phyloP scores from a whole-genome alignment of 371 early-diverging fungal species.

The Phascolomyces articulosus region DNA sequence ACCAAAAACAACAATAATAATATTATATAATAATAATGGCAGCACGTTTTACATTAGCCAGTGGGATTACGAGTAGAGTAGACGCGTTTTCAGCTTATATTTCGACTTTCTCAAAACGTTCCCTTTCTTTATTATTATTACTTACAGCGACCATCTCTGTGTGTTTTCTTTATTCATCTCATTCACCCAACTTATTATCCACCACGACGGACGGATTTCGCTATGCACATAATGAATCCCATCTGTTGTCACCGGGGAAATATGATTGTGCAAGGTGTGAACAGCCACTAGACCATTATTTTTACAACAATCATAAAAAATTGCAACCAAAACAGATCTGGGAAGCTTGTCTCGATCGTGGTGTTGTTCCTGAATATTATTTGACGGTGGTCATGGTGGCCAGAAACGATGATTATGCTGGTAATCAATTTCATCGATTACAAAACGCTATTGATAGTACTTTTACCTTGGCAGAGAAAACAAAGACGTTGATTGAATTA shows the following conservation, averaged over 20 bases:
- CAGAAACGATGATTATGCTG: constrained; percentile 26
- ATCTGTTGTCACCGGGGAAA: constrained; percentile 25
- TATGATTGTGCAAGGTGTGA: constrained; percentile 27
- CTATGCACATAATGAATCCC: constrained; percentile 20
- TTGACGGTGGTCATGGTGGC: constrained; percentile 29
- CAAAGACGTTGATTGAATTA: constrained; percentile 37
- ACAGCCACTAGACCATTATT: constrained; percentile 8
- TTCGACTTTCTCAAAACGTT: constrained; percentile 23
- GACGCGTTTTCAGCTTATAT: constrained; percentile 18
- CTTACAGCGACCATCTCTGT: constrained; percentile 21
- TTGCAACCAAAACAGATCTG: constrained; percentile 20
- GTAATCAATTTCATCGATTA: constrained; percentile 38
- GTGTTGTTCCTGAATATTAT: constrained; percentile 30
- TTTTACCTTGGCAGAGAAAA: constrained; percentile 39
- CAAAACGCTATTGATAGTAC: constrained; percentile 53
- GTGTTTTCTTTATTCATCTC: constrained; percentile 22
- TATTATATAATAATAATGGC: constrained; percentile 18
- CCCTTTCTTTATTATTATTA: constrained; percentile 15
- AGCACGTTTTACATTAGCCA: constrained; percentile 24
- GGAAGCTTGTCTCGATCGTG: constrained; percentile 33
- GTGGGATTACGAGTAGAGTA: constrained; percentile 19
- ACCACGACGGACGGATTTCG: constrained; percentile 22
- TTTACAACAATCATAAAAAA: neutral
- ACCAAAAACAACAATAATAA: neutral
- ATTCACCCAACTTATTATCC: constrained; percentile 22